Percentiles rank a stretch among this genome's conserved stretches.
These are phyloP conservation scores for Daedaleopsis nitida DNA, from an alignment of 768 basidiomycete genomes.

Conservation along the genomic window DNA sequence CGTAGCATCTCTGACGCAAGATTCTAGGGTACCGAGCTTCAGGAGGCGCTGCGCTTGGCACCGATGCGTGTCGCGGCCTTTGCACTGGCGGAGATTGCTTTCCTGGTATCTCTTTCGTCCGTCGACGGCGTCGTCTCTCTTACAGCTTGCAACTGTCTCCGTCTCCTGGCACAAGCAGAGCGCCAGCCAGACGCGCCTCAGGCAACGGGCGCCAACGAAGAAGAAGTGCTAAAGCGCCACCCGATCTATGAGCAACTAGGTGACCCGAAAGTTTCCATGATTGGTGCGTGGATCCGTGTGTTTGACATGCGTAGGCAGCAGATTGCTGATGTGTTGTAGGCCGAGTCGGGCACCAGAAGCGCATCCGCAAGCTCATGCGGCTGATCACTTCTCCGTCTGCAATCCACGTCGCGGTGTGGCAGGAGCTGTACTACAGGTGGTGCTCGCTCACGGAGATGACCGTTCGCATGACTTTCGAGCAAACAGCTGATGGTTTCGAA, in stretches of 20 bases:
- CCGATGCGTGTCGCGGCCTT: conserved; percentile 62
- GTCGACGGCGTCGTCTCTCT: conserved; percentile 67
- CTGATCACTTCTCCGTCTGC: conserved; percentile 63
- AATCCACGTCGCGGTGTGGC: conserved; percentile 79
- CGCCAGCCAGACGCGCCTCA: conserved; percentile 59
- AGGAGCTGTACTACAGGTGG: conserved; percentile 83
- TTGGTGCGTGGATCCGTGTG: conserved; percentile 51
- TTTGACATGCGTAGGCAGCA: not conserved
- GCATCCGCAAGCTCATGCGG: conserved; percentile 71
- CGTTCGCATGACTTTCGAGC: conserved; percentile 37
- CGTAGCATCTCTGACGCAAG: not conserved
- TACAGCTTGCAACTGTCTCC: conserved; percentile 67
- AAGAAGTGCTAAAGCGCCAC: conserved; percentile 67
- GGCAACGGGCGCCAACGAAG: conserved; percentile 52
- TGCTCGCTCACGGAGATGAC: conserved; percentile 60
- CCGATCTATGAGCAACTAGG: conserved; percentile 79
- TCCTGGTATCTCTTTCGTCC: conserved; percentile 71
- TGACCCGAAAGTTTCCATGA: conserved; percentile 67
- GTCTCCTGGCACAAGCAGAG: conserved; percentile 68
- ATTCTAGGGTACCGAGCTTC: conserved; percentile 33
- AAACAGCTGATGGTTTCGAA: conserved; percentile 32
- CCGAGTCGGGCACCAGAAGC: conserved; percentile 78
- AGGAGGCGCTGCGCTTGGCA: conserved; percentile 52
- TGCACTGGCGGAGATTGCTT: conserved; percentile 69
- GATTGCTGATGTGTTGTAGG: conserved; percentile 41